These are phyloP conservation scores for Trichoderma hamatum DNA, from an alignment of 2,329 filamentous ascomycete genomes.

Conservation along the genomic window DNA sequence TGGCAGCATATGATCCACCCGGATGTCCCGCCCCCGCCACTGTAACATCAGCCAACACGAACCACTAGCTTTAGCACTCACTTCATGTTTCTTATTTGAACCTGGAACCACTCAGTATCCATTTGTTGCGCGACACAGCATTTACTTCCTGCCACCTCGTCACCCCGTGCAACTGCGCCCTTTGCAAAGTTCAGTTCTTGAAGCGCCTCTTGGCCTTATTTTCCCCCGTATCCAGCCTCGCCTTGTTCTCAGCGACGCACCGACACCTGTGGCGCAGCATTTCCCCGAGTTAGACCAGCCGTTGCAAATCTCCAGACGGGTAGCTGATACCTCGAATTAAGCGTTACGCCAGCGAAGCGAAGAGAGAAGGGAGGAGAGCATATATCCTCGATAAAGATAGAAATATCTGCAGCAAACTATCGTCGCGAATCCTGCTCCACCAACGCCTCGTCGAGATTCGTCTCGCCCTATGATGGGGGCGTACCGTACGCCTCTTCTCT, in stretches of 20 bases:
- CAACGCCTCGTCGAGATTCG: conserved; percentile 22
- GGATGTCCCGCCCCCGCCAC: conserved; percentile 39
- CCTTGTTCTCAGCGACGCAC: neutral
- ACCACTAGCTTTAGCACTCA: conserved; percentile 20
- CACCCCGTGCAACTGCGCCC: neutral
- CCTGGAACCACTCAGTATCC: neutral
- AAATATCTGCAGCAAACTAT: neutral
- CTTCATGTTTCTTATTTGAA: conserved; percentile 16
- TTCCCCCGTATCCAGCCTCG: neutral
- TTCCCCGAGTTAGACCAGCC: conserved; percentile 1
- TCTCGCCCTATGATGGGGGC: conserved; percentile 28
- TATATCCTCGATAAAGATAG: neutral
- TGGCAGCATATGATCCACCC: conserved; percentile 25
- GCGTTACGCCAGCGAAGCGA: neutral
- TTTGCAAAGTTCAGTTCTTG: neutral
- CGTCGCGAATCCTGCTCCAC: neutral
- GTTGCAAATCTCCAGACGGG: neutral
- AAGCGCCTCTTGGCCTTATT: conserved; percentile 10
- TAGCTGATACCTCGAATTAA: neutral
- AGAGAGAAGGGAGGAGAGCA: neutral
- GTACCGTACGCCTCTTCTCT: conserved; percentile 35
- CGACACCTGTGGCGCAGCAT: conserved; percentile 13
- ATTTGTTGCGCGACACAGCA: conserved; percentile 13
- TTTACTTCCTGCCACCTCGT: neutral
- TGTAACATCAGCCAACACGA: conserved; percentile 27